phyloP scores from a whole-genome alignment of 495 filamentous ascomycete genomes.

The Niebla homalea region DNA sequence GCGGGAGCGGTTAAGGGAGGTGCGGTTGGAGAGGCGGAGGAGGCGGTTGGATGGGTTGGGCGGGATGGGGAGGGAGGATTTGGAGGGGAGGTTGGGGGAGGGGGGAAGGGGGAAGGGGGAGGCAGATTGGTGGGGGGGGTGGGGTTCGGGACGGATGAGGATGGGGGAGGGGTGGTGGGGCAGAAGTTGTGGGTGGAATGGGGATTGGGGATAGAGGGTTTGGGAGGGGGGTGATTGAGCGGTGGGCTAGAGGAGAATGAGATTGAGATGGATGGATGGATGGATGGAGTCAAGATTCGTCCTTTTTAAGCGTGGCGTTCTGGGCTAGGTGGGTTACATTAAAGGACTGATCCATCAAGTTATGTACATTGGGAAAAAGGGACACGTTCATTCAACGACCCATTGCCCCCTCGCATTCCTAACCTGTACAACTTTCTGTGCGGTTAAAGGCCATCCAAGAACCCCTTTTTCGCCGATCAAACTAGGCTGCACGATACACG shows the following conservation, averaged over 20 bases:
- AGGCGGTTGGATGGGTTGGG: slow-evolving; percentile 42
- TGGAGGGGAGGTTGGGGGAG: neutral
- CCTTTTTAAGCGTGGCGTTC: slow-evolving; percentile 10
- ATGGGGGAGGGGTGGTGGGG: neutral
- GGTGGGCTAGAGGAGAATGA: neutral
- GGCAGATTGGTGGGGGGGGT: neutral
- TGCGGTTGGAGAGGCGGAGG: slow-evolving; percentile 45
- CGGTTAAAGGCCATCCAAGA: slow-evolving; percentile 72
- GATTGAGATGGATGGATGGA: neutral
- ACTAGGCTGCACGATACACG: slow-evolving; percentile 72
- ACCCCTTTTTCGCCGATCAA: slow-evolving; percentile 51
- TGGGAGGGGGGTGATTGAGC: neutral
- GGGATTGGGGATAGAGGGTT: neutral
- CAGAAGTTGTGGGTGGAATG: neutral
- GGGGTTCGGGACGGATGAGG: neutral
- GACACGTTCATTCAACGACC: slow-evolving; percentile 47
- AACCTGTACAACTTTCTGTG: slow-evolving; percentile 68
- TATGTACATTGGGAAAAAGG: neutral
- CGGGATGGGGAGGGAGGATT: neutral
- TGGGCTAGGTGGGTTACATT: neutral
- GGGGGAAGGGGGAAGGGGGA: neutral
- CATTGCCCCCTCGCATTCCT: slow-evolving; percentile 60
- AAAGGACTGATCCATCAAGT: neutral
- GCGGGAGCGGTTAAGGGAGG: slow-evolving; percentile 54
- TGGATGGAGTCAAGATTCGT: too few relatives aligned